phyloP scores from a whole-genome alignment of 768 basidiomycete species.

The Mycena olivaceomarginata region DNA sequence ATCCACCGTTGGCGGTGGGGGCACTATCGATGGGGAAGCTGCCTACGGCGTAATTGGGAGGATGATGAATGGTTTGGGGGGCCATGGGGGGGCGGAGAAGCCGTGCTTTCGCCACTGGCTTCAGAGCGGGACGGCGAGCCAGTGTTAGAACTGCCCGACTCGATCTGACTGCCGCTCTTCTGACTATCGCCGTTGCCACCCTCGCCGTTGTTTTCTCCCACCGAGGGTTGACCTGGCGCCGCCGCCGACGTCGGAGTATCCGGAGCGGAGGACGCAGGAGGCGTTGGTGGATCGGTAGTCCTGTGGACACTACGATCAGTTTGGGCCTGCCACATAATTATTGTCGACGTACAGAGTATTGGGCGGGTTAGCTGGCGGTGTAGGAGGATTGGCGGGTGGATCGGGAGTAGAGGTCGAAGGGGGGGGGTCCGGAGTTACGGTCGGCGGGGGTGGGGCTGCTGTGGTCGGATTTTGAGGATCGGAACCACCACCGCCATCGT shows the following conservation, averaged over 20 bases:
- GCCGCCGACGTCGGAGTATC: neutral
- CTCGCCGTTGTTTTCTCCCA: neutral
- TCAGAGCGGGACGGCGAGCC: neutral
- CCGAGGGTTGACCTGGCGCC: neutral
- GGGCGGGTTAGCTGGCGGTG: neutral
- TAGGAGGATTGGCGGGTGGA: neutral
- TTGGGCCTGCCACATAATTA: neutral
- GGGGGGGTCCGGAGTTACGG: neutral
- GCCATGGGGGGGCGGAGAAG: neutral
- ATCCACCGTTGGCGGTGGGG: neutral
- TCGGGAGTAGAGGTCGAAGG: neutral
- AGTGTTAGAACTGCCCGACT: neutral
- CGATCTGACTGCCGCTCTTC: neutral
- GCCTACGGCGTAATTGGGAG: neutral
- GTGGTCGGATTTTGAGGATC: neutral
- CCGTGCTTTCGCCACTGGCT: neutral
- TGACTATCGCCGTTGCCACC: neutral
- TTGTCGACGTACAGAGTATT: neutral
- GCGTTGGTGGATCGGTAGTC: neutral
- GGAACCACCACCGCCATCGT: too few relatives aligned
- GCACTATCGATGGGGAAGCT: neutral
- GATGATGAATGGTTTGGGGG: neutral
- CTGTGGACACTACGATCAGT: neutral
- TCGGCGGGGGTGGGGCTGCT: neutral
- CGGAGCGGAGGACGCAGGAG: neutral